These are phyloP conservation scores for Phytopythium delawarense DNA, from an alignment of 352 stramenopile species.

Conservation along the genomic window DNA sequence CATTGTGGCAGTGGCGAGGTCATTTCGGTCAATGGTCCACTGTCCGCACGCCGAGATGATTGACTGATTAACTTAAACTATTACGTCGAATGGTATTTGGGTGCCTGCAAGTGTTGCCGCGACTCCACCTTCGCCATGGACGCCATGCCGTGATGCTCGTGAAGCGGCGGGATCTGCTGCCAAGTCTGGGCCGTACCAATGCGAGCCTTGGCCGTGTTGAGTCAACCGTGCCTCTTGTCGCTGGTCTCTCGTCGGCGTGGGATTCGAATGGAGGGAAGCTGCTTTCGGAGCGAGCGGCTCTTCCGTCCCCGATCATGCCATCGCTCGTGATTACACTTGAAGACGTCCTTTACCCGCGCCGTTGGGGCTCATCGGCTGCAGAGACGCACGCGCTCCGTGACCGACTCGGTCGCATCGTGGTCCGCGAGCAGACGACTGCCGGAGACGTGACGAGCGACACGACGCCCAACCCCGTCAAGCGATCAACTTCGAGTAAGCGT, in stretches of 20 bases:
- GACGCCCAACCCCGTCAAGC: not conserved
- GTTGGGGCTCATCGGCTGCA: not conserved
- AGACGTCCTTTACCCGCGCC: not conserved
- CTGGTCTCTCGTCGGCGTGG: not conserved
- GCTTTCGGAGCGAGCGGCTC: too few relatives aligned
- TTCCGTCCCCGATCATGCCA: not conserved
- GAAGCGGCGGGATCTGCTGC: too few relatives aligned
- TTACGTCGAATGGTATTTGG: not conserved
- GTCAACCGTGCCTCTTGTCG: too few relatives aligned
- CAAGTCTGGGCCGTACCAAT: too few relatives aligned
- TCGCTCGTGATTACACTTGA: not conserved
- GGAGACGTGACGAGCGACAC: not conserved
- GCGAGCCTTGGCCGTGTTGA: too few relatives aligned
- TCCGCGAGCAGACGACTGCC: not conserved
- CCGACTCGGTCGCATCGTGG: not conserved
- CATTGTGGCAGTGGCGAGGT: not conserved
- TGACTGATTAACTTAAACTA: not conserved
- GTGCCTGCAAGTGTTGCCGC: too few relatives aligned
- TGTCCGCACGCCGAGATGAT: constrained; percentile 3
- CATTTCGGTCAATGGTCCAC: not conserved
- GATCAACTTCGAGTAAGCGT: not conserved
- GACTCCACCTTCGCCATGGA: too few relatives aligned
- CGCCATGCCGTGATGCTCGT: too few relatives aligned
- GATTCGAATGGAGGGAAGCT: not conserved
- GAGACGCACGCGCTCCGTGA: not conserved